Percentiles rank a stretch among this genome's conserved stretches.
Evolutionary conservation across 805 yeast genomes (phyloP).

Genomic region (Wickerhamiella vanderwaltii): DNA sequence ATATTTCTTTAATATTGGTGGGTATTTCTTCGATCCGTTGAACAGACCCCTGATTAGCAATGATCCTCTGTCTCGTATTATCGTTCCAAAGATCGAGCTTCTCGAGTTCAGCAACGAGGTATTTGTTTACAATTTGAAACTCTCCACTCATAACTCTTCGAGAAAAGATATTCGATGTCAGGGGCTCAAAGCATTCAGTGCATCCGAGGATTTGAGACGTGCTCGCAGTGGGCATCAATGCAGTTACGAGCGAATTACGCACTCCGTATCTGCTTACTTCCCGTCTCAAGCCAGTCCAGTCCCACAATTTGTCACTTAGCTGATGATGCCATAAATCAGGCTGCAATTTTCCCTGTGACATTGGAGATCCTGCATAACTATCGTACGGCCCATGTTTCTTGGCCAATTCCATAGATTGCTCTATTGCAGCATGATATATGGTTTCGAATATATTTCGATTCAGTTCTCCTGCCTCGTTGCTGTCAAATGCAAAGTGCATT

Average conservation of each 20-base stretch:
- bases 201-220: slow-evolving; percentile 88
- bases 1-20: slow-evolving; percentile 49
- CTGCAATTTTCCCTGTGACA: slow-evolving; percentile 69
- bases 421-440: slow-evolving; percentile 83
- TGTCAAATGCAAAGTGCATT: slow-evolving; percentile 69
- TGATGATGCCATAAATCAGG: slow-evolving; percentile 71
- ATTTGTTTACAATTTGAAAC: slow-evolving; percentile 77
- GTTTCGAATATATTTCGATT: slow-evolving; percentile 84
- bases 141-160: slow-evolving; percentile 87
- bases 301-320: slow-evolving; percentile 56
- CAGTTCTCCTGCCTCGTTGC: slow-evolving; percentile 53
- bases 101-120: slow-evolving; percentile 63
- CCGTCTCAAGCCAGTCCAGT: slow-evolving; percentile 60
- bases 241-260: slow-evolving; percentile 74
- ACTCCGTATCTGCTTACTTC: slow-evolving; percentile 50
- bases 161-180: slow-evolving; percentile 76
- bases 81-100: slow-evolving; percentile 70
- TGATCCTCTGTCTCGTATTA: slow-evolving; percentile 56
- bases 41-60: slow-evolving; percentile 70
- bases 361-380: slow-evolving; percentile 70
- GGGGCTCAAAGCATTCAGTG: slow-evolving; percentile 90
- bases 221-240: slow-evolving; percentile 96
- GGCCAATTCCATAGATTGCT: slow-evolving; percentile 73
- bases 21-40: slow-evolving; percentile 65
- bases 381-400: slow-evolving; percentile 52